These are phyloP conservation scores for Zangia roseola DNA, from an alignment of 768 basidiomycete genomes.

Conservation along the genomic window DNA sequence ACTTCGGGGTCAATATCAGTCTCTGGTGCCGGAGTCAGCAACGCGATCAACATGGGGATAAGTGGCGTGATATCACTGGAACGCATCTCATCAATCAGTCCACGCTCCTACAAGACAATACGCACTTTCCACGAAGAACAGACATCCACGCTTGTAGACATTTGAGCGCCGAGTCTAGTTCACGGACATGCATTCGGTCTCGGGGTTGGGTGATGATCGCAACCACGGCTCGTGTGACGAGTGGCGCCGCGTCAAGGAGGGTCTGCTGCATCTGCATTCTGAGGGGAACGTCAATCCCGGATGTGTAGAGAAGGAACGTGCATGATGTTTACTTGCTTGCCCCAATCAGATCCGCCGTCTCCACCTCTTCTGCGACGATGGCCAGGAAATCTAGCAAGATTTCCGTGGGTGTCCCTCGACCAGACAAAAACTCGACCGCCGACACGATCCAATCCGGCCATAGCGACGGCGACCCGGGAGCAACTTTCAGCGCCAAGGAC, in stretches of 20 bases:
- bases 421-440: conserved; percentile 61
- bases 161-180: conserved; percentile 69
- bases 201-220: conserved; percentile 48
- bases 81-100: conserved; percentile 2
- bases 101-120: background rate
- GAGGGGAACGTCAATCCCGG: conserved; percentile 7
- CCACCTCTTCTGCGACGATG: conserved; percentile 83
- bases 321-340: conserved; percentile 59
- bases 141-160: conserved; percentile 85
- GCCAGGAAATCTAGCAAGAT: conserved; percentile 71
- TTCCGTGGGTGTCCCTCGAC: conserved; percentile 55
- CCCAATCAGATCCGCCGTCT: conserved; percentile 70
- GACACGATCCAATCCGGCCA: conserved; percentile 80
- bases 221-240: conserved; percentile 69
- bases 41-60: conserved; percentile 59
- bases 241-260: conserved; percentile 62
- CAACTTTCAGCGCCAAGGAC: conserved; percentile 70
- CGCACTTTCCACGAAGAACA: conserved; percentile 65
- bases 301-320: background rate
- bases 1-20: conserved; percentile 44
- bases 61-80: conserved; percentile 68
- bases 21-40: conserved; percentile 30
- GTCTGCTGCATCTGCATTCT: conserved; percentile 67
- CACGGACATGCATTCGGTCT: conserved; percentile 31
- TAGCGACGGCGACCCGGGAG: conserved; percentile 52